These are phyloP conservation scores for Aethionema arabicum DNA, from an alignment of 345 rosid genomes.

Conservation along the genomic window DNA sequence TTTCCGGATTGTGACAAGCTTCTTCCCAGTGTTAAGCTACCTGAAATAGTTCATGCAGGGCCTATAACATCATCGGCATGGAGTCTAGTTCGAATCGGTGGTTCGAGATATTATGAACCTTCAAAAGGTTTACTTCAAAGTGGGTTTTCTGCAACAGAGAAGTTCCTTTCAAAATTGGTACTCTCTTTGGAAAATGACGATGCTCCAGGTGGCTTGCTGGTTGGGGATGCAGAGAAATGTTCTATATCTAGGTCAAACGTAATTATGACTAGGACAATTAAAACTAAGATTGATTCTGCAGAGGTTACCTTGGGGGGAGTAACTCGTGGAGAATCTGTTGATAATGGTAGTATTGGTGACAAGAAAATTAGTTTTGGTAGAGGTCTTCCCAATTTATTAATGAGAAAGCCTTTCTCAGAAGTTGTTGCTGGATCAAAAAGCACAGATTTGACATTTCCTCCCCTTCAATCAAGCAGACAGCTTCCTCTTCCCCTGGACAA, in stretches of 20 bases:
- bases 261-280: constrained; percentile 35
- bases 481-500: constrained; percentile 44
- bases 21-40: constrained; percentile 57
- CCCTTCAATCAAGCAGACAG: constrained; percentile 63
- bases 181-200: constrained; percentile 51
- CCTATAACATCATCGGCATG: constrained; percentile 66
- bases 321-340: constrained; percentile 42
- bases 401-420: constrained; percentile 85
- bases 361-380: constrained; percentile 63
- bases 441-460: constrained; percentile 65
- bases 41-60: constrained; percentile 41
- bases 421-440: constrained; percentile 78
- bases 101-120: constrained; percentile 69
- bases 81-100: constrained; percentile 72
- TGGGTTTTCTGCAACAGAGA: constrained; percentile 62
- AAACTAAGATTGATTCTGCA: constrained; percentile 38
- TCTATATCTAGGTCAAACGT: constrained; percentile 34
- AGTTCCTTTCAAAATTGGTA: constrained; percentile 65
- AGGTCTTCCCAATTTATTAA: constrained; percentile 59
- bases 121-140: constrained; percentile 76
- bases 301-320: constrained; percentile 37
- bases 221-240: constrained; percentile 33
- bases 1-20: constrained; percentile 71
- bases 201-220: constrained; percentile 32
- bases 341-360: constrained; percentile 37